Conservation (phyloP, 2,329 filamentous ascomycete genomes). For the Fusarium lyarnte region DNA sequence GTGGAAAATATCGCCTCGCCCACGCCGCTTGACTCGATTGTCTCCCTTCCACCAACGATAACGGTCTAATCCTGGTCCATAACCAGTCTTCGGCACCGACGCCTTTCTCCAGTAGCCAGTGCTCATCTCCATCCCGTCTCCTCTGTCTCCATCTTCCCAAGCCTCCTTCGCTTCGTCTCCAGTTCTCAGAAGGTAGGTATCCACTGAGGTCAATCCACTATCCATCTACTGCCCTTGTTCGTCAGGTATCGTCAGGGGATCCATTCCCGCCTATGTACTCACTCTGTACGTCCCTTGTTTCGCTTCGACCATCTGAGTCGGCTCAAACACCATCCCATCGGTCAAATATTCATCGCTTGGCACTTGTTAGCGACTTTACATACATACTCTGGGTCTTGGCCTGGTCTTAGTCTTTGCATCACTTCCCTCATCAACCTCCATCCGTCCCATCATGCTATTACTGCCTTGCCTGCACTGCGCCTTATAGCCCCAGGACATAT, state of each 20-base stretch:
- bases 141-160: background rate
- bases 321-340: conserved; percentile 42
- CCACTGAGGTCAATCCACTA: background rate
- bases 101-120: background rate
- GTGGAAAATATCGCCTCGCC: conserved; percentile 44
- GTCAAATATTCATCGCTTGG: conserved; percentile 44
- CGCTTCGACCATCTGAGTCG: conserved; percentile 37
- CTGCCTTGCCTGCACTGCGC: conserved; percentile 7
- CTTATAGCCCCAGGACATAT: conserved; percentile 16
- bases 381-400: conserved; percentile 22
- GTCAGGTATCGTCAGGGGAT: conserved; percentile 40
- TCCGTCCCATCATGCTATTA: background rate
- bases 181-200: background rate
- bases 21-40: conserved; percentile 27
- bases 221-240: background rate
- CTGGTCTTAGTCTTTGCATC: conserved; percentile 29
- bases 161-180: background rate
- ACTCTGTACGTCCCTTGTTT: conserved; percentile 37
- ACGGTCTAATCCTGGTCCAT: conserved; percentile 31
- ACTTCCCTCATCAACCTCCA: conserved; percentile 6
- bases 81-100: conserved; percentile 13
- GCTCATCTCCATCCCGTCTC: background rate
- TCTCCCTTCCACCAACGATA: conserved; percentile 45
- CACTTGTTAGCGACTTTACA: conserved; percentile 29
- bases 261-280: conserved; percentile 9